phyloP scores from a whole-genome alignment of 2,329 filamentous ascomycete species.

The Sarocladiaceae sp. region DNA sequence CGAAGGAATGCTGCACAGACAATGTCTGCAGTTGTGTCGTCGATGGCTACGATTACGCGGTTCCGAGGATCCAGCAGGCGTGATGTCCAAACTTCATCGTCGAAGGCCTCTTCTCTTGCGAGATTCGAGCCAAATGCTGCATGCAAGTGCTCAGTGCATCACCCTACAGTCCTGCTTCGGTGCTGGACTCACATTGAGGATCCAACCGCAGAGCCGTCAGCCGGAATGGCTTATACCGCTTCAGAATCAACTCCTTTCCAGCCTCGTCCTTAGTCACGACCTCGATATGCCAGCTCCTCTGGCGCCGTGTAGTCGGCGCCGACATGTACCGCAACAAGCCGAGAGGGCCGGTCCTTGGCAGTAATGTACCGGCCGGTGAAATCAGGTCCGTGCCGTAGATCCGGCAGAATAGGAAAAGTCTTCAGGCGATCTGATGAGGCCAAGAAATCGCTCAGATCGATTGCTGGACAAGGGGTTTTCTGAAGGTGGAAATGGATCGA shows the following conservation, averaged over 20 bases:
- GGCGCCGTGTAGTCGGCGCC: too few relatives aligned
- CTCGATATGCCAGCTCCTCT: not conserved
- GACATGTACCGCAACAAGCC: too few relatives aligned
- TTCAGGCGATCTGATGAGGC: not conserved
- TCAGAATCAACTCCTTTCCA: not conserved
- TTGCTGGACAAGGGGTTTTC: too few relatives aligned
- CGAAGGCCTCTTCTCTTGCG: not conserved
- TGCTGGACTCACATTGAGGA: not conserved
- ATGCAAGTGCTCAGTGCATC: not conserved
- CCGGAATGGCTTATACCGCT: not conserved
- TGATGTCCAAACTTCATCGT: not conserved
- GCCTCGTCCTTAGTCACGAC: not conserved
- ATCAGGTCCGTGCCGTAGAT: too few relatives aligned
- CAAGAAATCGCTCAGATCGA: not conserved
- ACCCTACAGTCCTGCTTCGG: not conserved
- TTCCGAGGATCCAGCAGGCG: not conserved
- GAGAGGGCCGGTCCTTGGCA: too few relatives aligned
- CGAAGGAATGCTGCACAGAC: not conserved
- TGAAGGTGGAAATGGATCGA: too few relatives aligned
- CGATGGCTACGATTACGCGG: not conserved
- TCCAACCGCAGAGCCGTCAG: constrained; percentile 1
- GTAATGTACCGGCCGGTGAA: too few relatives aligned
- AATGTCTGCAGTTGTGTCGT: not conserved
- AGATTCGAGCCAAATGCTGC: constrained; percentile 2
- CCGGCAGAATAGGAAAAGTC: too few relatives aligned